Base-by-base conservation (phyloP, 2,329 filamentous ascomycete species). In the Penicillium decumbens region DNA sequence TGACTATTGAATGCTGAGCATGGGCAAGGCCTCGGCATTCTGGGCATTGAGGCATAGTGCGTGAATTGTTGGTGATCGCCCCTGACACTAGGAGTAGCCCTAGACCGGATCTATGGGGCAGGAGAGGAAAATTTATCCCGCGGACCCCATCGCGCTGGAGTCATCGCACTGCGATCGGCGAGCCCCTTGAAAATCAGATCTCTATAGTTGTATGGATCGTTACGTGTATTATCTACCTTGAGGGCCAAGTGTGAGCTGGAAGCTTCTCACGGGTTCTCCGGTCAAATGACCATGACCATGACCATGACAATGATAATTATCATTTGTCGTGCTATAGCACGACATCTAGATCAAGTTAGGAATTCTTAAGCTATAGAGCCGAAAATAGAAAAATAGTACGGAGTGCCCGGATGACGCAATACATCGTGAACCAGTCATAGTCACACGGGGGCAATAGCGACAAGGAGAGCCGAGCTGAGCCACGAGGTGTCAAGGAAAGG, bases 51-150 rank as follows among this genome's bases (percentile, higher is more conserved):
- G 38, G 23, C 28, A 29, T 9, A 6, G 18, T 50, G 53, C 50
- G 51, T 50, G 49, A 56, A 50, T 56, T 57, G 30, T 47, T 53
- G 50, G 42, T 37, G 50, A 51, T 56, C 53, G 24, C 12, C 47
- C 41, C 54, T 48, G 49, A 27, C 35, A 15, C 45, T 35, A 46
- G 45, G 43, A 24, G 32, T 32, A 35, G 50, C 46, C 45, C 55
- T 59, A 57, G 53, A 47, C 50, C 50, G 41, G 53, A 56, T 54
- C 50, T 29, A 55, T 43, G 38, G 37, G 33, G 40, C 39, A 41
- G 29, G 28, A 43, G 40, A 33, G 40, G 47, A 46, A 35, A n/a
- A 55, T 48, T 52, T 54, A 55, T 58, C 56, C 56, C 53, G 52
- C 53, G 56, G 35, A 43, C 39, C 41, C 47, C 39, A 27, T 33